Conservation (phyloP, 352 stramenopile species). For the Phytophthora hibernalis region DNA sequence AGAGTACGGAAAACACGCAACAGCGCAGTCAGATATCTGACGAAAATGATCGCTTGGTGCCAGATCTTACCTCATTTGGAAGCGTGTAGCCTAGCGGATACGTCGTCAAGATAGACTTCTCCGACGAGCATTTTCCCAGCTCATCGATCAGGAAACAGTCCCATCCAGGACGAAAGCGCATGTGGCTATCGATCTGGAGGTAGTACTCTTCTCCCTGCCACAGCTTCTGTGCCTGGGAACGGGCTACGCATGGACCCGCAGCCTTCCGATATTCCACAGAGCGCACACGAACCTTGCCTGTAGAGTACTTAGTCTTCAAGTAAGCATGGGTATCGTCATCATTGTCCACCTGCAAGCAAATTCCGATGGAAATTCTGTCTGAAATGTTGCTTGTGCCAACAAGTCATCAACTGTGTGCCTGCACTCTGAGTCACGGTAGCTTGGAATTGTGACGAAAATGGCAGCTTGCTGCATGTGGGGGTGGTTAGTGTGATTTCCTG, state of each 20-base stretch:
- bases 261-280: conserved; percentile 80
- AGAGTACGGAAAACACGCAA: not conserved
- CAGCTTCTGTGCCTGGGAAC: conserved; percentile 79
- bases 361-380: conserved; percentile 79
- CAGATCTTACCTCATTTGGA: conserved; percentile 56
- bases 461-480: conserved; percentile 31
- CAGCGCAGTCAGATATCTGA: not conserved
- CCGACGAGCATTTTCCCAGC: conserved; percentile 49
- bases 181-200: conserved; percentile 97
- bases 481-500: not conserved
- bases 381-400: conserved; percentile 62
- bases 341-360: conserved; percentile 88
- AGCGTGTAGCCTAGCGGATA: conserved; percentile 94
- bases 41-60: not conserved
- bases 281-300: conserved; percentile 50
- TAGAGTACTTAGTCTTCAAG: conserved; percentile 45
- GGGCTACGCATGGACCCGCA: conserved; percentile 91
- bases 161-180: conserved; percentile 87
- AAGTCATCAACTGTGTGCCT: conserved; percentile 86
- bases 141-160: conserved; percentile 91
- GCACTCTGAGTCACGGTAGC: conserved; percentile 93
- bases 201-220: conserved; percentile 89
- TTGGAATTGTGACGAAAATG: conserved; percentile 96
- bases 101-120: conserved; percentile 91
- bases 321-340: conserved; percentile 50